Percentiles rank a stretch among this genome's conserved stretches.
Evolutionary conservation across 306 rosid species (phyloP).

Genomic region (Glycine tomentella): DNA sequence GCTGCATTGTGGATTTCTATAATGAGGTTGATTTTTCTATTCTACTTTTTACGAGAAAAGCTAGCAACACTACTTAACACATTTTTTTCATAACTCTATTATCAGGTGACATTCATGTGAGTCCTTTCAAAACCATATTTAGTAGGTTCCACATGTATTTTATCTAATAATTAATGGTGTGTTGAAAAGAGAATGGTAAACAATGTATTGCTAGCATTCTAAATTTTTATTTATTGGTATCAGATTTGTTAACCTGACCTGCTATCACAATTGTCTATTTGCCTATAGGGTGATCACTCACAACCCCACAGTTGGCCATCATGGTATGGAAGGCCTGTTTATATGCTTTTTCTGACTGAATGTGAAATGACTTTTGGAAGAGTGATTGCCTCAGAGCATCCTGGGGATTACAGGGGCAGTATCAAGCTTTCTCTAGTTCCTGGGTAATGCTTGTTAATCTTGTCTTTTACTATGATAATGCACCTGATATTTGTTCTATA

Average conservation of each 20-base stretch:
- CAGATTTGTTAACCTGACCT: slow-evolving; percentile 39
- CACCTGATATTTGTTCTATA: slow-evolving; percentile 8
- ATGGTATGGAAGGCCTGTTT: slow-evolving; percentile 91
- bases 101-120: neutral
- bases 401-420: slow-evolving; percentile 84
- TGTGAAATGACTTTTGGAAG: slow-evolving; percentile 93
- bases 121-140: neutral
- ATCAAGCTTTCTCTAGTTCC: slow-evolving; percentile 76
- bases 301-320: slow-evolving; percentile 79
- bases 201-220: neutral
- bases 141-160: neutral
- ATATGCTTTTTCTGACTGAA: slow-evolving; percentile 76
- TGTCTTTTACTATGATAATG: slow-evolving; percentile 31
- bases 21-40: slow-evolving; percentile 71
- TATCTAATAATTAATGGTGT: neutral
- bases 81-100: neutral
- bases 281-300: slow-evolving; percentile 90
- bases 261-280: slow-evolving; percentile 46
- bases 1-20: slow-evolving; percentile 84
- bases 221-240: neutral
- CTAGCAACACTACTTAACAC: neutral
- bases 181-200: neutral
- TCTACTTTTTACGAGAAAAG: slow-evolving; percentile 14
- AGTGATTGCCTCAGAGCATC: slow-evolving; percentile 63
- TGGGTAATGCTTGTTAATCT: slow-evolving; percentile 65